A percentile compares a stretch with the other conserved stretches of the same genome.
Evolutionary conservation across 192 early-diverging fungal genomes (phyloP).

Genomic region (Paraglomus brasilianum): DNA sequence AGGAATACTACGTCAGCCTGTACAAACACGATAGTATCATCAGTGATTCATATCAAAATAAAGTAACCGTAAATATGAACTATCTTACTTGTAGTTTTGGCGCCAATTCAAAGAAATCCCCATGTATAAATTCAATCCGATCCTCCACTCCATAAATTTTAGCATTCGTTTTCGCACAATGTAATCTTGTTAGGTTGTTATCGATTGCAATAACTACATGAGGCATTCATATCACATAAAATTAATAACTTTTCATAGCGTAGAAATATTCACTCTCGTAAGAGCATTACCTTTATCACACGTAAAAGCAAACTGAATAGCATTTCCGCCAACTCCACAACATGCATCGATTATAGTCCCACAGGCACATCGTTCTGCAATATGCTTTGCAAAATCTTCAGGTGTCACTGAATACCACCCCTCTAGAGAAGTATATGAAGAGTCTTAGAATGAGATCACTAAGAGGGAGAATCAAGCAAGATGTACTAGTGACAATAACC

Average conservation of each 20-base stretch:
- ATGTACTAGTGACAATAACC: conserved; percentile 38
- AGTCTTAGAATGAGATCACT: neutral
- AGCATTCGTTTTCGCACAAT: conserved; percentile 86
- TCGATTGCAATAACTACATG: conserved; percentile 86
- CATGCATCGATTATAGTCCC: conserved; percentile 86
- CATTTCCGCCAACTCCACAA: conserved; percentile 94
- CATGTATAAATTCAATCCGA: conserved; percentile 91
- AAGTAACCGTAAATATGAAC: neutral
- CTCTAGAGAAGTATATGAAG: conserved; percentile 44
- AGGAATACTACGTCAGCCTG: conserved; percentile 88
- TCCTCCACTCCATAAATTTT: conserved; percentile 86
- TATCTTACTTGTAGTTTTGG: conserved; percentile 54
- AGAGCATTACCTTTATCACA: conserved; percentile 64
- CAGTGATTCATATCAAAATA: neutral
- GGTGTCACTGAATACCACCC: conserved; percentile 97
- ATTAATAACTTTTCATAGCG: neutral
- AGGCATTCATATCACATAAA: neutral
- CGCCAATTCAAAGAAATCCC: conserved; percentile 79
- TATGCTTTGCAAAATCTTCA: conserved; percentile 80
- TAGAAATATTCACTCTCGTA: conserved; percentile 13
- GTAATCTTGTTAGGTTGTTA: conserved; percentile 74
- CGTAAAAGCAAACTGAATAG: conserved; percentile 92
- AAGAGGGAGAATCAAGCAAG: conserved; percentile 1
- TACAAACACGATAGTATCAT: conserved; percentile 2
- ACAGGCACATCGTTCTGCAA: conserved; percentile 64